Evolutionary conservation across 805 yeast genomes (phyloP), one percentile per base, ranked within the genome.

Genomic region (Zygotorulaspora sp.): DNA sequence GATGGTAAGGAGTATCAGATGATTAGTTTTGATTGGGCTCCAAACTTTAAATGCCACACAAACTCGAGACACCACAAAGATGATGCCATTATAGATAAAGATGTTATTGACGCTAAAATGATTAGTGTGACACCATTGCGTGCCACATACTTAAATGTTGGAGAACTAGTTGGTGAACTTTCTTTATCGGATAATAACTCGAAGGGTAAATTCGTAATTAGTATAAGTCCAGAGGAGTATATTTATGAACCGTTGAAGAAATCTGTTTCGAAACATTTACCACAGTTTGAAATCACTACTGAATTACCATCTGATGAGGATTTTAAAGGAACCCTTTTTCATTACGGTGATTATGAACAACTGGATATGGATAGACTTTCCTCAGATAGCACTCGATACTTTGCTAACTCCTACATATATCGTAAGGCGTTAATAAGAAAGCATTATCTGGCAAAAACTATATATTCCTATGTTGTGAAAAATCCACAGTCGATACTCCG

Each of bases 371-470:
- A 89, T 49, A 65, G 67, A 51, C 39, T 60, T 13, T 58, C 66
- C 16, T 66, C 72, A 0, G 38, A 48, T 9, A 35, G 41, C 26
- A 36, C 48, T 2, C 63, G 67, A 18, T 89, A 88, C 58, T 65
- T 77, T 38, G 69, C 83, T 2, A 85, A 89, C 44, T 78, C 95
- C 2, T 90, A 86, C 58, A 77, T 88, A 28, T 90, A 83, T 60
- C 71, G 98, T 50, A 92, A 92, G 57, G 96, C 90, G 0, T 64
- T 92, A 38, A 92, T 90, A 33, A 73, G 98, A 44, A 92, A 92
- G 59, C 95, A 92, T 60, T 89, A 78, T 52, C 66, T 92, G 43
- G 77, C 92, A n/a, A 80, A 86, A 52, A 84, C 95, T 0, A 72
- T 92, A n/a, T 81, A 77, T 35, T 75, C 77, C 41, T 89, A 75